Evolutionary conservation across 371 early-diverging fungal genomes (phyloP).

Genomic region (Modicella reniformis): DNA sequence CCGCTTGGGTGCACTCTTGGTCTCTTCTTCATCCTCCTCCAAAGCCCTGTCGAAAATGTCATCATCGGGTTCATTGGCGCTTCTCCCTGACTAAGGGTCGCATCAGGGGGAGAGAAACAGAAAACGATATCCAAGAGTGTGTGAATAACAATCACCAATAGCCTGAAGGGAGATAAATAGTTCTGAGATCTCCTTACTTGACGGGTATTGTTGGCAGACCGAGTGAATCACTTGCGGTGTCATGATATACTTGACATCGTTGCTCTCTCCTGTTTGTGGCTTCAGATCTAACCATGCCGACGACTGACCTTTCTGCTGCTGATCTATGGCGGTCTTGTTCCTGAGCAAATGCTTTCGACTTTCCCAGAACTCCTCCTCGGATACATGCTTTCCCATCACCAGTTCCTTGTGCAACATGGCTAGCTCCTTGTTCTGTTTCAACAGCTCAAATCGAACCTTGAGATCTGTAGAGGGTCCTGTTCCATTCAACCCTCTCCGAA

Average conservation of each 20-base stretch:
- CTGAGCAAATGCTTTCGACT: conserved; percentile 79
- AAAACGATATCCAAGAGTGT: no score
- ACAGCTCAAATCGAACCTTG: conserved; percentile 67
- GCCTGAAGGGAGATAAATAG: no score
- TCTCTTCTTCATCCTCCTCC: conserved; percentile 82
- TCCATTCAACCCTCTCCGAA: conserved; percentile 23
- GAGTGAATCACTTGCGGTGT: conserved; percentile 89
- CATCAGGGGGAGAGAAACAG: no score
- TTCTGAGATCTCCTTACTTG: conserved; percentile 70
- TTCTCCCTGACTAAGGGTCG: conserved; percentile 65
- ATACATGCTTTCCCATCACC: conserved; percentile 77
- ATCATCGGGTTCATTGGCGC: conserved; percentile 74
- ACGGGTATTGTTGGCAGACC: conserved; percentile 91
- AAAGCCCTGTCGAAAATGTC: conserved; percentile 86
- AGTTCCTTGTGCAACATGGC: conserved; percentile 81
- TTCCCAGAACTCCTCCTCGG: conserved; percentile 94
- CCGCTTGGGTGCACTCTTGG: conserved; percentile 57
- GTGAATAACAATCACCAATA: no score
- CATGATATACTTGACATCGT: conserved; percentile 85
- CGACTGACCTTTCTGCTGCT: conserved; percentile 86
- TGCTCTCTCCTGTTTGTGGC: conserved; percentile 81
- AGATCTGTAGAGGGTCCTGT: conserved; percentile 56
- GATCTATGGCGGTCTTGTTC: conserved; percentile 74
- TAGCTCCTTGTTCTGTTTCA: conserved; percentile 76
- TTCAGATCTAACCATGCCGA: conserved; percentile 84